A percentile compares a stretch with the other conserved stretches of the same genome.
Evolutionary conservation across 768 basidiomycete genomes (phyloP).

Genomic region (Auricularia sp.): DNA sequence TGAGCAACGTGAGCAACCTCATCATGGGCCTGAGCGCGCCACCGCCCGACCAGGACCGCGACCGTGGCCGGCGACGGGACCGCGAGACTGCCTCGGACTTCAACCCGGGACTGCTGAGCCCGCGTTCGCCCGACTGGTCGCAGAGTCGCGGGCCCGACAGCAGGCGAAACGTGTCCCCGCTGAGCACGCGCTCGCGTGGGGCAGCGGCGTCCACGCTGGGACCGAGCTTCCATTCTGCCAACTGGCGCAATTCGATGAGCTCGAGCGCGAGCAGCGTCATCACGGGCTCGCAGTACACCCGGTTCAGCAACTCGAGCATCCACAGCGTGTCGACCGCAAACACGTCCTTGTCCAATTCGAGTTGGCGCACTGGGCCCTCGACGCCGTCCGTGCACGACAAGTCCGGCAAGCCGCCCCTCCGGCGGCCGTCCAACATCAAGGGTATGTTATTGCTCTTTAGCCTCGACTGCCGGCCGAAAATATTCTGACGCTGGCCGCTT

Average conservation of each 20-base stretch:
- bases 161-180: slow-evolving; percentile 48
- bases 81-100: neutral
- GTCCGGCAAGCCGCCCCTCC: slow-evolving; percentile 11
- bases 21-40: slow-evolving; percentile 61
- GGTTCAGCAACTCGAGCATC: slow-evolving; percentile 66
- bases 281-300: slow-evolving; percentile 63
- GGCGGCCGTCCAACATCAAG: slow-evolving; percentile 56
- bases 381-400: neutral
- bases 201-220: slow-evolving; percentile 38
- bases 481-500: slow-evolving; percentile 1
- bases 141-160: slow-evolving; percentile 1
- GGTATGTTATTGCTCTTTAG: slow-evolving; percentile 36
- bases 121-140: neutral
- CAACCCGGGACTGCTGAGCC: neutral
- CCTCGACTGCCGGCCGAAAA: neutral
- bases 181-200: slow-evolving; percentile 35
- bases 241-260: slow-evolving; percentile 72
- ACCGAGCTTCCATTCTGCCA: slow-evolving; percentile 53
- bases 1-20: slow-evolving; percentile 65
- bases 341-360: slow-evolving; percentile 60
- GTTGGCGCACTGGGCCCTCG: slow-evolving; percentile 41
- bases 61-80: neutral
- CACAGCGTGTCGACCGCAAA: slow-evolving; percentile 72
- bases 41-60: slow-evolving; percentile 10
- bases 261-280: slow-evolving; percentile 61